Conservation (phyloP, 192 early-diverging fungal genomes). For the Geranomyces michiganensis region DNA sequence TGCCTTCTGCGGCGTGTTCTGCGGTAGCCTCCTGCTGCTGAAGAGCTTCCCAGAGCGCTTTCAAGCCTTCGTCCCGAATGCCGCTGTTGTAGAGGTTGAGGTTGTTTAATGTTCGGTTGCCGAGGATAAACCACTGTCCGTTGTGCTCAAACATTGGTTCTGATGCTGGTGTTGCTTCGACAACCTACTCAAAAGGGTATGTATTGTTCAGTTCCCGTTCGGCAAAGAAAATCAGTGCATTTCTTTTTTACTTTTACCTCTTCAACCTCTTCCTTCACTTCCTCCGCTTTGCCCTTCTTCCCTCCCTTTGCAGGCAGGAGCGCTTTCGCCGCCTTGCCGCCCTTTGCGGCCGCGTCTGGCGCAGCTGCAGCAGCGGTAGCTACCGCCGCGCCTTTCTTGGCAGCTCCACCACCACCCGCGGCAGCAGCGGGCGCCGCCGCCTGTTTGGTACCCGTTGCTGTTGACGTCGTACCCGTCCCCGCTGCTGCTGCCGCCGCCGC, state of each 20-base stretch:
- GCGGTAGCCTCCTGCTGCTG: conserved; percentile 49
- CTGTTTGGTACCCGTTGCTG: conserved; percentile 40
- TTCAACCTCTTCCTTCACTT: conserved; percentile 54
- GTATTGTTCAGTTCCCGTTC: not conserved
- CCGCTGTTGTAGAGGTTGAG: conserved; percentile 48
- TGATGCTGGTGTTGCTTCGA: conserved; percentile 15
- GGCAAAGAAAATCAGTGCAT: no score
- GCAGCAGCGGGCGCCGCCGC: conserved; percentile 18
- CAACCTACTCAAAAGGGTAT: not conserved
- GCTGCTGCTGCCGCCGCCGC: conserved; percentile 28
- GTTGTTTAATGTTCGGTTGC: conserved; percentile 54
- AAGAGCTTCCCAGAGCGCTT: conserved; percentile 45
- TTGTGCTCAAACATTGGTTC: conserved; percentile 61
- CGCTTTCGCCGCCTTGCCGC: conserved; percentile 7
- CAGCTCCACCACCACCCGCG: not conserved
- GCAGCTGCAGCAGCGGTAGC: conserved; percentile 9
- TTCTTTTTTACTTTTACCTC: conserved; percentile 52
- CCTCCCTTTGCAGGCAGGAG: conserved; percentile 27
- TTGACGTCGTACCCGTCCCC: conserved; percentile 21
- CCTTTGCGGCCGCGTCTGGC: conserved; percentile 7
- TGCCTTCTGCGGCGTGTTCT: conserved; percentile 33
- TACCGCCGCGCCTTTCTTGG: conserved; percentile 36
- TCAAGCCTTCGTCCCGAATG: conserved; percentile 47
- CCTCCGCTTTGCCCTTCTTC: conserved; percentile 56
- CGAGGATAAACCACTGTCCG: conserved; percentile 53